Percentiles rank a stretch among this genome's conserved stretches.
phyloP scores from a whole-genome alignment of 225 moss, liverwort and hornwort genomes.

The Ulota crispa region DNA sequence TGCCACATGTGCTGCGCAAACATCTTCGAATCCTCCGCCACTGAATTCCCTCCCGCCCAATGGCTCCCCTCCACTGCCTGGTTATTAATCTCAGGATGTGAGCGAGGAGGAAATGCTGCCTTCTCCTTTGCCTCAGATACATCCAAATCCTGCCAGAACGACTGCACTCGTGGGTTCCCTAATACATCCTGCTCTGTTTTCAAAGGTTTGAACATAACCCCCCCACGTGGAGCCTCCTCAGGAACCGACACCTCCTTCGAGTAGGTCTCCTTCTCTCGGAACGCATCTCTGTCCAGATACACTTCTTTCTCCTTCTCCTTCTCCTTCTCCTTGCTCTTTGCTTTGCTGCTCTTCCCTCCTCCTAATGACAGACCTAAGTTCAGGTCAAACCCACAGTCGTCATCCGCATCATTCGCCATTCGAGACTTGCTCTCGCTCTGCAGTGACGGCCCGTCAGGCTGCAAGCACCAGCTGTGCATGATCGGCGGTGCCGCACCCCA shows the following conservation, averaged over 20 bases:
- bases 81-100: neutral
- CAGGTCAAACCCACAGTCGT: conserved; percentile 83
- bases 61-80: conserved; percentile 31
- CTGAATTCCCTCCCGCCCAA: conserved; percentile 49
- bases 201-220: conserved; percentile 40
- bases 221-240: conserved; percentile 26
- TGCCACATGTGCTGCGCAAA: conserved; percentile 71
- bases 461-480: conserved; percentile 68
- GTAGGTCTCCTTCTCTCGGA: conserved; percentile 36
- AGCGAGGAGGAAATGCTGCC: conserved; percentile 13
- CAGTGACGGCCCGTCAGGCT: conserved; percentile 40
- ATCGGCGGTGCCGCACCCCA: conserved; percentile 55
- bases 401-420: conserved; percentile 47
- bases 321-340: conserved; percentile 48
- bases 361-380: conserved; percentile 76
- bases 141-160: conserved; percentile 74
- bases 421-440: conserved; percentile 38
- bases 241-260: neutral
- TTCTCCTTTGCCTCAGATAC: conserved; percentile 36
- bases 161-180: conserved; percentile 42
- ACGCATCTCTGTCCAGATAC: conserved; percentile 35
- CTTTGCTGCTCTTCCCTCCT: conserved; percentile 48
- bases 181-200: conserved; percentile 40
- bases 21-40: conserved; percentile 63
- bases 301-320: conserved; percentile 23